These are phyloP conservation scores for Polygonum maritimum DNA, from an alignment of 148 eudicot genomes.

Conservation along the genomic window DNA sequence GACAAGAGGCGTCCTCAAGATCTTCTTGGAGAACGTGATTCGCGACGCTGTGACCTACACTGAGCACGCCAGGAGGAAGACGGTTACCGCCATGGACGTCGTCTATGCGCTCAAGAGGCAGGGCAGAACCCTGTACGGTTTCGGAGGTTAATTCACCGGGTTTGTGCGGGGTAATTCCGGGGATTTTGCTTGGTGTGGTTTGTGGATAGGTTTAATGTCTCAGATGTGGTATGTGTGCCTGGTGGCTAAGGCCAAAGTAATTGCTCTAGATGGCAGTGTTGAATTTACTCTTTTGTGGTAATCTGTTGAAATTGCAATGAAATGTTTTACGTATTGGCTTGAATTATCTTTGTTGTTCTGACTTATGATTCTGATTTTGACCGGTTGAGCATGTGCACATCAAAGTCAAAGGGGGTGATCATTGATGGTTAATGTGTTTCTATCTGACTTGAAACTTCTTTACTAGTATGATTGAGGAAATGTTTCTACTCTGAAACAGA, in stretches of 20 bases:
- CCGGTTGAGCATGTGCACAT: neutral
- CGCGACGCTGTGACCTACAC: slow-evolving; percentile 16
- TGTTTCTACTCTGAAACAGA: too few relatives aligned
- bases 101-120: slow-evolving; percentile 17
- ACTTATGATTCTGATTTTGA: neutral
- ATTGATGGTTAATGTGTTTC: too few relatives aligned
- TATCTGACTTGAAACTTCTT: too few relatives aligned
- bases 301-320: neutral
- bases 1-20: slow-evolving; percentile 18
- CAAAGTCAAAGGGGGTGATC: neutral
- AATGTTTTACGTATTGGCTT: neutral
- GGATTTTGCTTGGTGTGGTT: neutral
- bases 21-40: slow-evolving; percentile 15
- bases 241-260: neutral
- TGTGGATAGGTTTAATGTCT: neutral
- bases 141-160: slow-evolving; percentile 8
- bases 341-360: neutral
- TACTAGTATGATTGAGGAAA: too few relatives aligned
- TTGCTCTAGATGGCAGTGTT: neutral
- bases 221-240: neutral
- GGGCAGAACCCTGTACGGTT: slow-evolving; percentile 17
- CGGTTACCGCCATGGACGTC: slow-evolving; percentile 16
- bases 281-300: neutral
- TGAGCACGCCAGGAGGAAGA: slow-evolving; percentile 18
- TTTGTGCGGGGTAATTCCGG: neutral